Base-by-base conservation (phyloP, 192 early-diverging fungal genomes). In the Fimicolochytrium jonesii region DNA sequence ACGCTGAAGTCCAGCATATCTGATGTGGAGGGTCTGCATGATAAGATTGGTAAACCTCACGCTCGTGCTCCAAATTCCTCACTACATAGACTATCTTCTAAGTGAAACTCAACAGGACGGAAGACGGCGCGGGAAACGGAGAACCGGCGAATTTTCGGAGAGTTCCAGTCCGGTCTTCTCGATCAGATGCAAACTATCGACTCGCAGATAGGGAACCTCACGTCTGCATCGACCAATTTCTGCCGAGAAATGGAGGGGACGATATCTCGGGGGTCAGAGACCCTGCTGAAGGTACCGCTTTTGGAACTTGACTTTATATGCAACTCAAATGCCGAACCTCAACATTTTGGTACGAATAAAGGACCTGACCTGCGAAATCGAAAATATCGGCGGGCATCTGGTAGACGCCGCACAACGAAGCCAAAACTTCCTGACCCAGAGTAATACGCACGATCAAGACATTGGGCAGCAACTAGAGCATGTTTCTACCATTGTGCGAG, bases 11-110 rank as follows among this genome's bases (percentile, higher is more conserved):
- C 61, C 5, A 74, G 70, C 30, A 56, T 77, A 11, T 56, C 36
- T 7, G 74, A 80, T 45, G 67, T 77, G 30, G 62, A 69, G 20
- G 69, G 74, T n/a, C 57, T 80, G 28, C 75, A 77, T 51, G 32
- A 67, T 18, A 80, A 80, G 59, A 18, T 79, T 30, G 77, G 69
- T 76, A 25, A 7, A 23, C 9, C 25, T 11, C 31, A 13, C 59
- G n/a, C n/a, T n/a, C n/a, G n/a, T n/a, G n/a, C n/a, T n/a, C n/a
- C 37, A 7, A 4, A 0, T 39, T 32, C 7, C 52, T 9, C 2
- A 25, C 15, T 39, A 7, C 7, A 10, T 39, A 17, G 9, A 17
- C 7, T 39, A 39, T 39, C 9, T 17, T 7, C 17, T 39, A 10
- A 17, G 37, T 10, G 37, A 7, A 17, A 39, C 37, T 10, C 7